These are phyloP conservation scores for Fusarium armeniacum DNA, from an alignment of 2,329 filamentous ascomycete genomes.

Conservation along the genomic window DNA sequence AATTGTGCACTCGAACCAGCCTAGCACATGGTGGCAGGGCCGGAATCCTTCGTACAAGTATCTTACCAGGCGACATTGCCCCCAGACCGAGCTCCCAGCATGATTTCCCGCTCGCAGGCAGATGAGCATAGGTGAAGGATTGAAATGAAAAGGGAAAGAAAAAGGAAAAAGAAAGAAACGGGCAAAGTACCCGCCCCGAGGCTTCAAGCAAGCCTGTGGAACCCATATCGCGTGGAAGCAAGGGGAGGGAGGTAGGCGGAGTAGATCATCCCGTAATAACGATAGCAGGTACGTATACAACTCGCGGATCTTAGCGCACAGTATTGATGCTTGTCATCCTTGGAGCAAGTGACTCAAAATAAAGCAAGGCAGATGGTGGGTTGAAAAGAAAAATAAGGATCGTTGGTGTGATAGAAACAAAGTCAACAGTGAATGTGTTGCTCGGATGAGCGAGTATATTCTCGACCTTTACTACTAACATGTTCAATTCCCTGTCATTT, in stretches of 20 bases:
- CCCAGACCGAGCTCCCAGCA: neutral
- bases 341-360: constrained; percentile 1
- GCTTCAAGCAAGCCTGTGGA: constrained; percentile 30
- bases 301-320: constrained; percentile 8
- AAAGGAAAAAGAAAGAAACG: constrained; percentile 6
- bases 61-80: neutral
- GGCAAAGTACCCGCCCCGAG: constrained; percentile 7
- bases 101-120: neutral
- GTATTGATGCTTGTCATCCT: constrained; percentile 12
- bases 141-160: neutral
- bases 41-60: constrained; percentile 10
- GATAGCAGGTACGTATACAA: constrained; percentile 26
- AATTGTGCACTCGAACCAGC: constrained; percentile 39
- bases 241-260: constrained; percentile 44
- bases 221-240: constrained; percentile 44
- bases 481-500: neutral
- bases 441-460: neutral
- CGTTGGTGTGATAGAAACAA: neutral
- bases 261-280: constrained; percentile 35
- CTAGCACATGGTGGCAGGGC: constrained; percentile 13
- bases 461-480: neutral
- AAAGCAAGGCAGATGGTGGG: neutral
- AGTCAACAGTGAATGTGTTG: neutral
- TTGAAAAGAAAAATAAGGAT: neutral
- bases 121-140: neutral